Percentiles rank a stretch among this genome's conserved stretches.
Conservation (phyloP, 23 red algal genomes). For the Gracilaria vermiculophylla region DNA sequence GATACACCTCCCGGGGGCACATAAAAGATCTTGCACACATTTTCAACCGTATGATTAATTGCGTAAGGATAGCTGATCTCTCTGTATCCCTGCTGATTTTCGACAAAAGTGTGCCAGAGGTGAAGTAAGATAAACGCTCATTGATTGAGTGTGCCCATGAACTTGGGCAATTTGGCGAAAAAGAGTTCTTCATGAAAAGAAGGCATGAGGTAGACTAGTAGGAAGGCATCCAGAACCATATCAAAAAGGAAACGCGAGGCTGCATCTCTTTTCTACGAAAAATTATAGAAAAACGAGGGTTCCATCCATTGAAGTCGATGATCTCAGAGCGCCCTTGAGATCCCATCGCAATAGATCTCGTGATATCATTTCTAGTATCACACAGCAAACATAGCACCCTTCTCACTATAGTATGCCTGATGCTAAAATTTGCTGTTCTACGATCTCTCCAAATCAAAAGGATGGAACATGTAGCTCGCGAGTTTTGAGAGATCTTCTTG, state of each 20-base stretch:
- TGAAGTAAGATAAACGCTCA: not conserved
- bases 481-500: not conserved
- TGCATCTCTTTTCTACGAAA: not conserved
- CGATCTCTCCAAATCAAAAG: not conserved
- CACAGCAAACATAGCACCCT: not conserved
- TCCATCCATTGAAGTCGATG: not conserved
- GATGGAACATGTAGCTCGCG: not conserved
- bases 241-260: not conserved
- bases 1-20: not conserved
- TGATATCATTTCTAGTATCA: not conserved
- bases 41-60: not conserved
- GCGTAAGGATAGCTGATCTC: not conserved
- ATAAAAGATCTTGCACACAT: not conserved
- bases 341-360: slow-evolving; percentile 9
- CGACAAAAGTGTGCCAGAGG: not conserved
- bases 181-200: not conserved
- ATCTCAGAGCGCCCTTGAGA: not conserved
- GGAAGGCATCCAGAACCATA: not conserved
- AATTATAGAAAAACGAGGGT: not conserved
- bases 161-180: not conserved
- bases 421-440: slow-evolving; percentile 1
- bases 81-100: not conserved
- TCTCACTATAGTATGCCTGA: not conserved
- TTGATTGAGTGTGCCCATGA: not conserved
- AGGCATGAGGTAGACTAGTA: not conserved